These are phyloP conservation scores for Crithidia expoeki DNA, from an alignment of 208 protist species.

Conservation along the genomic window DNA sequence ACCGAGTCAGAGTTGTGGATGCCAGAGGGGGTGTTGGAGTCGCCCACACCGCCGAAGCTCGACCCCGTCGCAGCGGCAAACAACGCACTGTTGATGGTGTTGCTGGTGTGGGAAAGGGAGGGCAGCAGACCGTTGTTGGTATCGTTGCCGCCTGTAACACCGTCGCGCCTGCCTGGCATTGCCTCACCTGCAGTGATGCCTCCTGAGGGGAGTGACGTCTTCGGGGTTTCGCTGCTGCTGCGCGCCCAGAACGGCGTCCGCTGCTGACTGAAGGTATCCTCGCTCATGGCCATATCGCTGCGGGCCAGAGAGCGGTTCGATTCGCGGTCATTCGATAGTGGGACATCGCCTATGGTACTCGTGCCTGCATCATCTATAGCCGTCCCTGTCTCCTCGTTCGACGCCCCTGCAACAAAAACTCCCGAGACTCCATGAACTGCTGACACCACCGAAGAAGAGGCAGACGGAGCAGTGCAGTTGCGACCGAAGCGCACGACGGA, in stretches of 20 bases:
- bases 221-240: neutral
- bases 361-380: too few relatives aligned
- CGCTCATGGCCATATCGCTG: constrained; percentile 2
- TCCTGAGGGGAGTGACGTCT: neutral
- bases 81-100: neutral
- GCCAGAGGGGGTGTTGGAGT: neutral
- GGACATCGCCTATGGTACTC: neutral
- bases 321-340: constrained; percentile 1
- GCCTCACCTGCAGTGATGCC: neutral
- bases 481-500: constrained; percentile 65
- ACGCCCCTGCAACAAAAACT: neutral
- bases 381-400: neutral
- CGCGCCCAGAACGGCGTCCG: neutral
- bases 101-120: neutral
- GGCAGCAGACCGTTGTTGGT: neutral
- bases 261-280: constrained; percentile 3
- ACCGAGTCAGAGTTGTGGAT: neutral
- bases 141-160: neutral
- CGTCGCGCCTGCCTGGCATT: neutral
- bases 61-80: neutral
- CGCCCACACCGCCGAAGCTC: constrained; percentile 2
- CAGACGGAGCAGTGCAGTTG: neutral
- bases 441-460: neutral
- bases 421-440: neutral
- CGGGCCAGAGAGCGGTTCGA: constrained; percentile 4